Evolutionary conservation across 306 rosid genomes (phyloP), one percentile per base, ranked within the genome.

Genomic region (Citrullus colocynthis): DNA sequence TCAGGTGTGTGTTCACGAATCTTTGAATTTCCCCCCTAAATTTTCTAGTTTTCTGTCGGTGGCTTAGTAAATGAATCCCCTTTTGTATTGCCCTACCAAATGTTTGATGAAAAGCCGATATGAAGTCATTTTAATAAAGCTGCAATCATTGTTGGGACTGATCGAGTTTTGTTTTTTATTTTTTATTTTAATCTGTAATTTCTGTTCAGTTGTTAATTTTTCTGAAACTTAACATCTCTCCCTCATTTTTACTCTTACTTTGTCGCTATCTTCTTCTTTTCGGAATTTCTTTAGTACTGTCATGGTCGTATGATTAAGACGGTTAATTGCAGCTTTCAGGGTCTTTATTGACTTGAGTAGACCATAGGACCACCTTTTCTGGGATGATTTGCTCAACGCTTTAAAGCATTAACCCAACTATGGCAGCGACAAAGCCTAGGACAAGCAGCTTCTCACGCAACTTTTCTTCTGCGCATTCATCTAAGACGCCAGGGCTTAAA

Each of bases 361-460:
- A 48, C 57, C 57, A 20, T 10, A 21, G 20, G 30, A 56, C 42
- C 9, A 14, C 14, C 30, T 45, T 72, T 51, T 72, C 2, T 44
- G 57, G 60, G 57, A 30, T 28, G 77, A 20, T 67, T 42, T 71
- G 60, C 48, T 78, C 41, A 24, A 65, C 32, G 39, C 84, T 49
- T 52, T 70, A 82, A 82, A 79, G 76, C 71, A 16, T 75, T 84
- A 78, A 62, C 48, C 76, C 82, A 61, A 83, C 78, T 37, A 93
- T 93, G 96, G 86, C 88, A 76, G 57, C 89, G 32, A 67, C 83
- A 78, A 91, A 84, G 89, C 42, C 82, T 71, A 78, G 87, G 81
- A 78, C 58, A 17, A 88, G 95, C 85, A 92, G 96, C 85, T 91
- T 94, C 88, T 91, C 96, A 65, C 96, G 91, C 81, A 91, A 85